Conservation (phyloP, 2,329 filamentous ascomycete species). For the Fusarium nisikadoi region DNA sequence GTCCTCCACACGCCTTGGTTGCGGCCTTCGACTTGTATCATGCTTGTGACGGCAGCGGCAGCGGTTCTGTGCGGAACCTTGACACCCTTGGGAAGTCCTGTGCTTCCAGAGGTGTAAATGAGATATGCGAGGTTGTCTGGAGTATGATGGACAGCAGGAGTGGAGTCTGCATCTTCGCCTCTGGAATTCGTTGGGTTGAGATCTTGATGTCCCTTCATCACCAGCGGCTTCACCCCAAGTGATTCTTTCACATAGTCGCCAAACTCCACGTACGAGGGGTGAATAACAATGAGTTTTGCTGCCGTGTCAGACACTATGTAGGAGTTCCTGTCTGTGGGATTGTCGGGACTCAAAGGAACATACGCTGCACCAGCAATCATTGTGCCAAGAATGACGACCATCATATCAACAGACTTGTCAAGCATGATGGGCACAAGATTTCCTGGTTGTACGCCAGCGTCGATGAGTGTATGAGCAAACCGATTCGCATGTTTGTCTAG, state of each 20-base stretch:
- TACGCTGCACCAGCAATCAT: conserved; percentile 36
- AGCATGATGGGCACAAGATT: conserved; percentile 20
- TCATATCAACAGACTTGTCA: conserved; percentile 31
- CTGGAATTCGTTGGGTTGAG: neutral
- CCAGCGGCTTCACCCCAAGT: neutral
- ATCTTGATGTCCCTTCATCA: neutral
- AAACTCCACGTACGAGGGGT: neutral
- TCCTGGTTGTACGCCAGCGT: neutral
- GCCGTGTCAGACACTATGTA: conserved; percentile 32
- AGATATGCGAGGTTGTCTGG: neutral
- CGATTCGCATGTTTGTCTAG: neutral
- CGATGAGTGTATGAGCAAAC: neutral
- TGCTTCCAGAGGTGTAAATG: neutral
- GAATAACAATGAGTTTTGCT: conserved; percentile 21
- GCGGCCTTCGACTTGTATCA: neutral
- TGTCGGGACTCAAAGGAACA: conserved; percentile 37
- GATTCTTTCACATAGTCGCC: neutral
- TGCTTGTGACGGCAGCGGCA: neutral
- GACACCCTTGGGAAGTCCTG: neutral
- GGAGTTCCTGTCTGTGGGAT: conserved; percentile 27
- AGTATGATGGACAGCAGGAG: neutral
- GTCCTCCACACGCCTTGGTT: neutral
- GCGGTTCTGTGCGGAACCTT: neutral
- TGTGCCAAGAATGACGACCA: conserved; percentile 30
- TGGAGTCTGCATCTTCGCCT: neutral